A percentile compares a stretch with the other conserved stretches of the same genome.
Evolutionary conservation across 139 green algal genomes (phyloP).

Genomic region (Closterium sp.): DNA sequence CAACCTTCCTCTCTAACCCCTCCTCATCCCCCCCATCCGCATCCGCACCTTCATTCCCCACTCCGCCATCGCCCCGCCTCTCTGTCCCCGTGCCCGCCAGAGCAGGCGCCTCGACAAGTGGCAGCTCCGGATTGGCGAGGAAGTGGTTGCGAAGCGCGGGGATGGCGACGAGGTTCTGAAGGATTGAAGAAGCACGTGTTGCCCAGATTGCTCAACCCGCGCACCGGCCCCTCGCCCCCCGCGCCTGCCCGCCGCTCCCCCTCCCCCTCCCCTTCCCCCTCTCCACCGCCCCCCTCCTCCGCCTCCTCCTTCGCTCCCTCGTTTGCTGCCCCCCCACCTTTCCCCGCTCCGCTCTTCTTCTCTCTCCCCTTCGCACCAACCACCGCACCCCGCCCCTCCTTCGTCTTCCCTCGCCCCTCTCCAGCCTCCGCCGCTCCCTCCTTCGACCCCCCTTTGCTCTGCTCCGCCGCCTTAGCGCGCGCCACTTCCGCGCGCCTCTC

Average conservation of each 20-base stretch:
- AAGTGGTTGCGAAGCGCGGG: constrained; percentile 5
- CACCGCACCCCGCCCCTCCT: not conserved
- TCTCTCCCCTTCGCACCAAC: not conserved
- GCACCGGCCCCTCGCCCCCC: not conserved
- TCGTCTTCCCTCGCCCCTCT: not conserved
- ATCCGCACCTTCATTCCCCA: not conserved
- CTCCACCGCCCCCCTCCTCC: not conserved
- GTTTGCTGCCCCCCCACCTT: not conserved
- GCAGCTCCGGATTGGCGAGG: not conserved
- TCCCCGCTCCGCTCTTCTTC: not conserved
- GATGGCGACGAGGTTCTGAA: constrained; percentile 43
- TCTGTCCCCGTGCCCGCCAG: constrained; percentile 19
- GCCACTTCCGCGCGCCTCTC: not conserved
- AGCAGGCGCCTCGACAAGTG: not conserved
- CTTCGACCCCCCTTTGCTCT: not conserved
- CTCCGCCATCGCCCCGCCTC: constrained; percentile 6
- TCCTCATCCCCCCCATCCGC: constrained; percentile 23
- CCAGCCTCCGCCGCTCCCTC: not conserved
- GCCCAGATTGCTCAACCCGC: constrained; percentile 37
- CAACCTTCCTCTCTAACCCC: not conserved
- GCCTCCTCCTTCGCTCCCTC: not conserved
- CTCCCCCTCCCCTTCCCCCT: constrained; percentile 2
- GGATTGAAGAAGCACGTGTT: constrained; percentile 55
- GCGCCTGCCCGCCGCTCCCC: not conserved
- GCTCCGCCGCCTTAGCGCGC: not conserved